Evolutionary conservation across 2,329 filamentous ascomycete genomes (phyloP).

Genomic region (Cladophialophora psammophila): DNA sequence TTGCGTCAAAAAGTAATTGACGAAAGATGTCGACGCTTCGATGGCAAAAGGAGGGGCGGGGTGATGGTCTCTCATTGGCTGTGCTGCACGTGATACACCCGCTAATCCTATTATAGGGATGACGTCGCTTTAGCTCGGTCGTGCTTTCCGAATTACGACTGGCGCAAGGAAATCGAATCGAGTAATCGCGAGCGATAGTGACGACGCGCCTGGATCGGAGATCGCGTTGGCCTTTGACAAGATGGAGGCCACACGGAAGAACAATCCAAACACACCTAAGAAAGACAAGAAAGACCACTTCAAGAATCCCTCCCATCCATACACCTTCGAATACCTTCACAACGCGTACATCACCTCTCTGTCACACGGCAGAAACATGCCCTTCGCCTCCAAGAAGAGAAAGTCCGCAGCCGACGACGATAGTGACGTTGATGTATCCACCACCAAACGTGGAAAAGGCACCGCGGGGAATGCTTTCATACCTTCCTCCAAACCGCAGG

Average conservation of each 20-base stretch:
- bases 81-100: neutral
- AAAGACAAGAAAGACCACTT: slow-evolving; percentile 10
- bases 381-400: slow-evolving; percentile 30
- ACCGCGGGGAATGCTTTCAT: slow-evolving; percentile 28
- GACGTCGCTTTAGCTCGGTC: slow-evolving; percentile 27
- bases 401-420: slow-evolving; percentile 32
- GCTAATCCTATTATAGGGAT: slow-evolving; percentile 23
- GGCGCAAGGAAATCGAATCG: slow-evolving; percentile 3
- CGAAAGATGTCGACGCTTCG: slow-evolving; percentile 25
- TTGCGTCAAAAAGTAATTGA: slow-evolving; percentile 26
- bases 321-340: slow-evolving; percentile 19
- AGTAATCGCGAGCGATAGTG: slow-evolving; percentile 8
- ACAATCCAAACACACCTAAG: slow-evolving; percentile 9
- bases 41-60: slow-evolving; percentile 23
- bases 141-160: slow-evolving; percentile 17
- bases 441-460: slow-evolving; percentile 38
- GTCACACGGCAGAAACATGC: slow-evolving; percentile 23
- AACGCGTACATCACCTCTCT: slow-evolving; percentile 19
- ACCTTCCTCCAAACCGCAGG: slow-evolving; percentile 35
- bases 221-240: neutral
- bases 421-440: slow-evolving; percentile 31
- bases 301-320: slow-evolving; percentile 13
- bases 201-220: slow-evolving; percentile 12
- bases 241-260: slow-evolving; percentile 6
- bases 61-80: slow-evolving; percentile 10